phyloP scores from a whole-genome alignment of 1,284 basidiomycete genomes.

The Hortiboletus rubellus region DNA sequence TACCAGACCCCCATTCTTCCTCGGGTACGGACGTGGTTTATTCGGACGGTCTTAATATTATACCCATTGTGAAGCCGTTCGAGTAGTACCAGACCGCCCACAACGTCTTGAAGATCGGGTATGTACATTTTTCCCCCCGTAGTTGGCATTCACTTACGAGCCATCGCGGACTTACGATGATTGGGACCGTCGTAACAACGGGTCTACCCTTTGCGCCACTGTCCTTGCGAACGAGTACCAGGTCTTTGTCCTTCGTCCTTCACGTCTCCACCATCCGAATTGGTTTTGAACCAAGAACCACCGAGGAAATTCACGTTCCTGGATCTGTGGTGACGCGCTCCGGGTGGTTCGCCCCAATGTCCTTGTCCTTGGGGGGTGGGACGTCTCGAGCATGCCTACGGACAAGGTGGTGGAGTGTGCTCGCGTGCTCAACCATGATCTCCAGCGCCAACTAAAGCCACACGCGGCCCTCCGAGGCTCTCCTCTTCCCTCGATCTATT shows the following conservation, averaged over 20 bases:
- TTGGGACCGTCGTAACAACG: conserved; percentile 95
- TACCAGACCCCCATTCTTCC: no score
- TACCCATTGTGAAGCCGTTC: no score
- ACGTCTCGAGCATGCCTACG: conserved; percentile 84
- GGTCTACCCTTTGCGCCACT: conserved; percentile 91
- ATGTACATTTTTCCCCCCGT: background rate
- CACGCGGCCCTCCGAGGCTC: conserved; percentile 80
- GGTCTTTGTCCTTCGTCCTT: conserved; percentile 80
- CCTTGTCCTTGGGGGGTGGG: conserved; percentile 97
- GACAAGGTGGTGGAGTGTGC: conserved; percentile 94
- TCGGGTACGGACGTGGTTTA: no score
- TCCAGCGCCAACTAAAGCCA: conserved; percentile 93
- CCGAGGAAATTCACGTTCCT: conserved; percentile 93
- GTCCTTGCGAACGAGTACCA: conserved; percentile 96
- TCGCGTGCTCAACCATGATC: conserved; percentile 94
- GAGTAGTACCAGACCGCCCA: no score
- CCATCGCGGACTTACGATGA: conserved; percentile 82
- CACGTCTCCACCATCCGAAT: conserved; percentile 94
- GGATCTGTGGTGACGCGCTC: conserved; percentile 78
- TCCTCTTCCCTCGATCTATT: conserved; percentile 95
- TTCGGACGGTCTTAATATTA: no score
- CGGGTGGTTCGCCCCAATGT: conserved; percentile 99
- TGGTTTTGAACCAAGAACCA: conserved; percentile 79
- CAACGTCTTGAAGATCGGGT: no score
- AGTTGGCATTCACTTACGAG: conserved; percentile 9